Evolutionary conservation across 2,329 filamentous ascomycete species (phyloP).

Genomic region (Xenoacremonium recifei): DNA sequence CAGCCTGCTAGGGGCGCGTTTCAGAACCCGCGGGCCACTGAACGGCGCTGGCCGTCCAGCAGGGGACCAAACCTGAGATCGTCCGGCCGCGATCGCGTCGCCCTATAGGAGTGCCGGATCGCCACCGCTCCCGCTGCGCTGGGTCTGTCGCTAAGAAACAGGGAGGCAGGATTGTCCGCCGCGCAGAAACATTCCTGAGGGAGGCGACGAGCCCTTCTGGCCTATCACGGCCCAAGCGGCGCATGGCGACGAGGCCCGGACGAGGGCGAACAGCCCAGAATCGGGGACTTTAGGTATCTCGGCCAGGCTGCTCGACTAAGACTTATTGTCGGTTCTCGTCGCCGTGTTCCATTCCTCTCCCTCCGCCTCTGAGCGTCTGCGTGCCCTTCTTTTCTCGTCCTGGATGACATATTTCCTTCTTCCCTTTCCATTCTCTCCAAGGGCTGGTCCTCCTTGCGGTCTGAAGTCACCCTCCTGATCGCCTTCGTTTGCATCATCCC

Average conservation of each 20-base stretch:
- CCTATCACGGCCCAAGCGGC: background rate
- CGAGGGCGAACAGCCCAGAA: background rate
- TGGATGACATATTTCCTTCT: background rate
- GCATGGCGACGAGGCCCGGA: background rate
- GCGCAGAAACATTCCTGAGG: background rate
- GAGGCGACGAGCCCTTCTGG: background rate
- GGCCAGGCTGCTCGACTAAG: too few relatives aligned
- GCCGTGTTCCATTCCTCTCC: background rate
- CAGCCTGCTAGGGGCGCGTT: slow-evolving; percentile 19
- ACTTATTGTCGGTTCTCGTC: too few relatives aligned
- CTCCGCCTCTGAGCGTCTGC: background rate
- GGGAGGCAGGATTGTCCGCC: too few relatives aligned
- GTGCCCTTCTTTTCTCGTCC: background rate
- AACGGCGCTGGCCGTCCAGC: slow-evolving; percentile 10
- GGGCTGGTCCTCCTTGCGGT: background rate
- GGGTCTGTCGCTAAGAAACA: too few relatives aligned
- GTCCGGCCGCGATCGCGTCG: slow-evolving; percentile 13
- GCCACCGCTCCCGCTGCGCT: too few relatives aligned
- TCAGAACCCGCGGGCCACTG: slow-evolving; percentile 24
- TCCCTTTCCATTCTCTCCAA: background rate
- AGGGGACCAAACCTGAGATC: slow-evolving; percentile 21
- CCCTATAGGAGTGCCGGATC: slow-evolving; percentile 26
- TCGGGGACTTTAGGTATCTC: too few relatives aligned
- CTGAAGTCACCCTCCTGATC: background rate
- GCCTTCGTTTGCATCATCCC: background rate